Evolutionary conservation across 176 grass and related monocot genomes (phyloP).

Genomic region (Elaeis guineensis): DNA sequence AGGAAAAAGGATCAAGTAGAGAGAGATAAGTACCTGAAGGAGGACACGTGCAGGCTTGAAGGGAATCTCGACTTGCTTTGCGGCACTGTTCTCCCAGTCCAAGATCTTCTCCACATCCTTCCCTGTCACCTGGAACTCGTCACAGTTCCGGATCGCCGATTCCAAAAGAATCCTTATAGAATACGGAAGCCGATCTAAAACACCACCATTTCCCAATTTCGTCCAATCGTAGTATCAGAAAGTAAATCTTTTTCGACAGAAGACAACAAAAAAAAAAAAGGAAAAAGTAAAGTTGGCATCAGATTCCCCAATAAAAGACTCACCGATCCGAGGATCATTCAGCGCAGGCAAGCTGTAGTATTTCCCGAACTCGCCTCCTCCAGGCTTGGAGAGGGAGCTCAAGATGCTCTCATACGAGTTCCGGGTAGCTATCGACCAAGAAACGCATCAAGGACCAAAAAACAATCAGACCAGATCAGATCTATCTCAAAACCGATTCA

Average conservation of each 20-base stretch:
- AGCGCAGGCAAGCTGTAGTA: slow-evolving; percentile 91
- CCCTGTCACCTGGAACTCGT: slow-evolving; percentile 78
- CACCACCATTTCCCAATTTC: neutral
- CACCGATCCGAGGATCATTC: slow-evolving; percentile 74
- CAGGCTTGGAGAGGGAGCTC: slow-evolving; percentile 56
- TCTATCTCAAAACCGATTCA: neutral
- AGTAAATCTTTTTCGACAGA: neutral
- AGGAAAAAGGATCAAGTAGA: neutral
- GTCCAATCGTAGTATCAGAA: neutral
- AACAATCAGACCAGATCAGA: slow-evolving; percentile 8
- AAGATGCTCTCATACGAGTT: slow-evolving; percentile 77
- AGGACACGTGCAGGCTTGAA: slow-evolving; percentile 96
- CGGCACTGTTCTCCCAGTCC: slow-evolving; percentile 84
- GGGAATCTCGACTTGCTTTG: slow-evolving; percentile 83
- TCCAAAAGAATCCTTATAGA: slow-evolving; percentile 85
- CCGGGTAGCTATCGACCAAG: slow-evolving; percentile 35
- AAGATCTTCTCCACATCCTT: slow-evolving; percentile 90
- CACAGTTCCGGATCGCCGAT: slow-evolving; percentile 86
- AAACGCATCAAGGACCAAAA: neutral
- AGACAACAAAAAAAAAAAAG: neutral
- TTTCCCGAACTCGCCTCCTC: slow-evolving; percentile 70
- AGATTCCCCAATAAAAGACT: neutral
- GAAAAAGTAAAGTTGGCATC: neutral
- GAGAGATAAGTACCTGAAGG: slow-evolving; percentile 46
- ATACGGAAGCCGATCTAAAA: slow-evolving; percentile 74